These are phyloP conservation scores for Akebia trifoliata DNA, from an alignment of 164 flowering plant genomes.

Conservation along the genomic window DNA sequence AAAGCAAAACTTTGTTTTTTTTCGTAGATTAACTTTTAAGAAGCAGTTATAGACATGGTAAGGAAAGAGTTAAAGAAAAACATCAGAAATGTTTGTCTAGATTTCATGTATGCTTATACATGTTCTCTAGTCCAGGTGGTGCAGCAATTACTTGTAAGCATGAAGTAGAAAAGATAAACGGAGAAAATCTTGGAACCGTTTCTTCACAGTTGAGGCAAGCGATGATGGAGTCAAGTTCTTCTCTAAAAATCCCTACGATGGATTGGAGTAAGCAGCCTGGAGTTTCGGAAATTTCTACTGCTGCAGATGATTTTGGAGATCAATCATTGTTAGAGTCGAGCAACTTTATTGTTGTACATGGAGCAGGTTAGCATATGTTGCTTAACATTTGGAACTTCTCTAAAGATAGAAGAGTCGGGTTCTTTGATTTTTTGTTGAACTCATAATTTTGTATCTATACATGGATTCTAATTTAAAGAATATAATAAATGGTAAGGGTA, in stretches of 20 bases:
- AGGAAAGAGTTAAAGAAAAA: no score
- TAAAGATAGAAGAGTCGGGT: background rate
- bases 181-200: conserved; percentile 49
- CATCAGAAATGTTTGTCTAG: no score
- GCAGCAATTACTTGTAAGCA: conserved; percentile 90
- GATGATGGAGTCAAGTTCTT: conserved; percentile 32
- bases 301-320: conserved; percentile 38
- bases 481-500: no score
- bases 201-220: conserved; percentile 67
- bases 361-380: conserved; percentile 59
- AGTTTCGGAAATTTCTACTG: conserved; percentile 26
- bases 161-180: conserved; percentile 74
- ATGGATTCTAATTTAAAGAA: no score
- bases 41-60: no score
- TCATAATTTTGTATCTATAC: no score
- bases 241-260: conserved; percentile 47
- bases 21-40: no score
- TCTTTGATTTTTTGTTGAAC: background rate
- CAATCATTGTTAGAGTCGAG: conserved; percentile 29
- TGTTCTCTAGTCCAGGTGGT: conserved; percentile 68
- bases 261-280: conserved; percentile 91
- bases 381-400: background rate
- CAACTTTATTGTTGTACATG: conserved; percentile 80
- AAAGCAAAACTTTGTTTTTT: no score
- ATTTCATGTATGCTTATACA: background rate